phyloP scores from a whole-genome alignment of 805 yeast genomes.

The Komagataella pseudopastoris region DNA sequence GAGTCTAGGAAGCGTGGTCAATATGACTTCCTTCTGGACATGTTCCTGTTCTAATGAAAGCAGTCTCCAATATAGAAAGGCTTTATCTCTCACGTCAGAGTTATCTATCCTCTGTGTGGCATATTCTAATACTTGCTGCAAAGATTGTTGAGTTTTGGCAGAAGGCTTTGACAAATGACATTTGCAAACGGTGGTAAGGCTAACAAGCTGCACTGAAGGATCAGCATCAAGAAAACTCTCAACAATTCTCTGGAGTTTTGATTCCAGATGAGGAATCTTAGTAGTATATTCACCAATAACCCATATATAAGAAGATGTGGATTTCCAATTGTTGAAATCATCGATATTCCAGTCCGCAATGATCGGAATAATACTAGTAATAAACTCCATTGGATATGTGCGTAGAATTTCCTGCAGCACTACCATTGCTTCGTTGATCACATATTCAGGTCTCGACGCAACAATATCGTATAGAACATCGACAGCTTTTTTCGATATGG shows the following conservation, averaged over 20 bases:
- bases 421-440: conserved; percentile 44
- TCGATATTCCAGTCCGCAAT: conserved; percentile 30
- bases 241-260: conserved; percentile 29
- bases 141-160: conserved; percentile 20
- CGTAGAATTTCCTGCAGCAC: conserved; percentile 56
- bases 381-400: conserved; percentile 42
- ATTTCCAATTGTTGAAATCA: conserved; percentile 32
- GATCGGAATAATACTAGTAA: conserved; percentile 41
- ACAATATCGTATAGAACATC: conserved; percentile 46
- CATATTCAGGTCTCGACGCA: conserved; percentile 49
- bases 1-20: conserved; percentile 56
- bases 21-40: conserved; percentile 37
- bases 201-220: conserved; percentile 42
- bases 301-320: conserved; percentile 52
- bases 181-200: conserved; percentile 51
- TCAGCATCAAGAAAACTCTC: conserved; percentile 46
- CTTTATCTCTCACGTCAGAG: conserved; percentile 71
- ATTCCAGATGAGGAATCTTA: conserved; percentile 39
- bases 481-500: conserved; percentile 39
- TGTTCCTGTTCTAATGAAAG: conserved; percentile 31
- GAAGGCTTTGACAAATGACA: conserved; percentile 24
- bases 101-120: conserved; percentile 57
- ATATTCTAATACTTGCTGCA: conserved; percentile 47
- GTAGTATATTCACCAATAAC: conserved; percentile 58
- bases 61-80: conserved; percentile 70